Evolutionary conservation across 208 protist species (phyloP).

Genomic region (Acanthamoeba castellanii): DNA sequence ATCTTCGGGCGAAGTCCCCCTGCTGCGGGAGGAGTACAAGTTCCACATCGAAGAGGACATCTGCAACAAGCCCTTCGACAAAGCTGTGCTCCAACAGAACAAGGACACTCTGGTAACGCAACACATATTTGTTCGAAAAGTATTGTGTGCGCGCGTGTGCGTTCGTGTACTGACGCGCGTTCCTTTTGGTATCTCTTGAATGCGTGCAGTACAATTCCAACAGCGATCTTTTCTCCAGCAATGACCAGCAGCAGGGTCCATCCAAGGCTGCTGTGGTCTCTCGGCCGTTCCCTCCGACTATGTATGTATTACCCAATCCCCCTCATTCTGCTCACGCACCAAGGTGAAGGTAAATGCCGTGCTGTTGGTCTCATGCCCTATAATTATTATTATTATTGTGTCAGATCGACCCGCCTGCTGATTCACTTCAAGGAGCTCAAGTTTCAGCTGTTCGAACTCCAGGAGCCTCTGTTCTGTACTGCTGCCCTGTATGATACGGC

Average conservation of each 20-base stretch:
- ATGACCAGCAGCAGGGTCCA: not conserved
- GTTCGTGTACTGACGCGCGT: not conserved
- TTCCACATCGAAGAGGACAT: slow-evolving; percentile 16
- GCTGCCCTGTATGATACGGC: not conserved
- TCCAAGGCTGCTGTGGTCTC: not conserved
- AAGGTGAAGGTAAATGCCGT: not conserved
- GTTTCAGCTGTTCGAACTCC: not conserved
- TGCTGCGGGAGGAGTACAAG: not conserved
- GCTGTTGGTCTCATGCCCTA: not conserved
- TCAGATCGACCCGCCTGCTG: slow-evolving; percentile 11
- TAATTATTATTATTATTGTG: not conserved
- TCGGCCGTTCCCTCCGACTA: not conserved
- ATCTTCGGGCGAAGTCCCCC: not conserved
- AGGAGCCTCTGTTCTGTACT: slow-evolving; percentile 32
- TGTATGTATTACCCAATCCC: not conserved
- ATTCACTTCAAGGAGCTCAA: not conserved
- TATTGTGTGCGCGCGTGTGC: too few relatives aligned
- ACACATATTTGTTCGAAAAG: not conserved
- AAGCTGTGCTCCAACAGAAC: not conserved
- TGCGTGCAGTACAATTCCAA: not conserved
- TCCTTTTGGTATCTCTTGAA: not conserved
- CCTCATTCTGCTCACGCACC: not conserved
- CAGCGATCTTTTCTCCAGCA: not conserved
- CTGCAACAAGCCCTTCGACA: slow-evolving; percentile 29
- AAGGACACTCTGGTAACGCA: not conserved